Conservation (phyloP, 1,139 yeast genomes). For the Yamadazyma triangularis region DNA sequence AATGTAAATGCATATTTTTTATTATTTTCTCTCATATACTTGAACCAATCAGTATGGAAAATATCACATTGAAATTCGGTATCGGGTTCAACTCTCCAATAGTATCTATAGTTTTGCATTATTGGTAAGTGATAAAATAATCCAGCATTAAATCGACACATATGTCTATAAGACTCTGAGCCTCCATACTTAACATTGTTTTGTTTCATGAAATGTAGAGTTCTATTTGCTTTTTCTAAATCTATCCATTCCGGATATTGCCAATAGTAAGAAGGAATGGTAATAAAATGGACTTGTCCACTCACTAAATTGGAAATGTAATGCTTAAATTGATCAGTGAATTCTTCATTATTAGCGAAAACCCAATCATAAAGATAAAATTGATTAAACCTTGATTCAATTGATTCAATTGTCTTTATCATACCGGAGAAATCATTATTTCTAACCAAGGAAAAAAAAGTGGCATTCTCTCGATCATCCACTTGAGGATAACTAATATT, state of each 20-base stretch:
- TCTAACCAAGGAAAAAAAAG: conserved; percentile 69
- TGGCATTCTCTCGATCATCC: conserved; percentile 35
- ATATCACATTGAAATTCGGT: conserved; percentile 83
- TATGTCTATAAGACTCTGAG: conserved; percentile 65
- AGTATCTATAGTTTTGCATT: conserved; percentile 69
- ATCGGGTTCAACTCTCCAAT: conserved; percentile 91
- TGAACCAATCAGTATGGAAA: conserved; percentile 75
- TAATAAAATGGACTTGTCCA: conserved; percentile 61
- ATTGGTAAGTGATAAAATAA: conserved; percentile 69
- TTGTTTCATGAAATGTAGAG: conserved; percentile 19
- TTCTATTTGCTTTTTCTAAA: conserved; percentile 54
- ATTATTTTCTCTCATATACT: conserved; percentile 60
- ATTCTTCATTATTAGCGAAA: conserved; percentile 73
- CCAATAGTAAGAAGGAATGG: conserved; percentile 47
- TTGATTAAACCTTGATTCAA: conserved; percentile 81
- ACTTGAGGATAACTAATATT: neutral
- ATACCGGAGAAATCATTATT: conserved; percentile 70
- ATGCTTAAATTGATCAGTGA: conserved; percentile 54
- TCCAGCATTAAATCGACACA: conserved; percentile 72
- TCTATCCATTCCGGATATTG: conserved; percentile 26
- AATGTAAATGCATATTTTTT: conserved; percentile 83
- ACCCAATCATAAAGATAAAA: conserved; percentile 90
- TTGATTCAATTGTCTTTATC: conserved; percentile 56
- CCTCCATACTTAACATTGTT: conserved; percentile 66
- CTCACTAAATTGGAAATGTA: conserved; percentile 46